Conservation (phyloP, 176 grass and related monocot genomes). For the Oryza officinalis region DNA sequence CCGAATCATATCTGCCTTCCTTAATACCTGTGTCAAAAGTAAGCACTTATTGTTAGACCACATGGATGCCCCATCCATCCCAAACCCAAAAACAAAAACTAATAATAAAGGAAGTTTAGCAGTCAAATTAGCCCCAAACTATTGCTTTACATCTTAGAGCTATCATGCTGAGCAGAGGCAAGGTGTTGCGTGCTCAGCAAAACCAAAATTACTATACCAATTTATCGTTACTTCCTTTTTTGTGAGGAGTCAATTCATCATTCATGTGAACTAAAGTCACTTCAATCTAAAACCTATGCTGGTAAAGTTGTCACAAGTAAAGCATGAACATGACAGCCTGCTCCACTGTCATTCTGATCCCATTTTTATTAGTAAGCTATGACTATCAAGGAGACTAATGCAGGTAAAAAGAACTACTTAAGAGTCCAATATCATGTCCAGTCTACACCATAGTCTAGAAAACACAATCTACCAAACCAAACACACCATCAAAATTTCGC, state of each 20-base stretch:
- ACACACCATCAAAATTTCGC: no score
- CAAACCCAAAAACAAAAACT: not conserved
- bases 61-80: not conserved
- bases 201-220: constrained; percentile 10
- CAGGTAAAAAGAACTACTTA: not conserved
- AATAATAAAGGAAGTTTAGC: constrained; percentile 4
- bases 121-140: not conserved
- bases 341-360: not conserved
- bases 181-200: constrained; percentile 11
- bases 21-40: constrained; percentile 72
- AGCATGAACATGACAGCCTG: not conserved
- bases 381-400: not conserved
- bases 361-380: not conserved
- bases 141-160: not conserved
- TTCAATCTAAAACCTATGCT: not conserved
- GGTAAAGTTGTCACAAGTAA: not conserved
- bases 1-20: constrained; percentile 99
- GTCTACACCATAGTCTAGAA: not conserved
- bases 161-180: constrained; percentile 11
- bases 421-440: no score
- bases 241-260: not conserved
- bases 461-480: no score
- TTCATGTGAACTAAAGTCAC: not conserved
- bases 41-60: constrained; percentile 28
- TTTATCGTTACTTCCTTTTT: not conserved